A percentile compares a stretch with the other conserved stretches of the same genome.
Conservation (phyloP, 768 basidiomycete species). For the Hypholoma sublateritium region DNA sequence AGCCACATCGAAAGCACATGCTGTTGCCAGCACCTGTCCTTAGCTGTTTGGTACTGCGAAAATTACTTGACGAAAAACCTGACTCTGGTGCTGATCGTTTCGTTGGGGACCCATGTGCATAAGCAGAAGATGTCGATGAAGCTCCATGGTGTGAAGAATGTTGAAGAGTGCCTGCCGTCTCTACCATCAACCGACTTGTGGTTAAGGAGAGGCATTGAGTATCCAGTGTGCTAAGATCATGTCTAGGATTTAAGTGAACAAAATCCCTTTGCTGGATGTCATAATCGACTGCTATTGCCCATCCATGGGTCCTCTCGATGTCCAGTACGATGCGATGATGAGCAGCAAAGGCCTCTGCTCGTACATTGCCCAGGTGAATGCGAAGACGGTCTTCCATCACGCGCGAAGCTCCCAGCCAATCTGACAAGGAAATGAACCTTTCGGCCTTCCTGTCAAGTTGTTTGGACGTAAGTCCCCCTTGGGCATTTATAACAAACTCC, state of each 20-base stretch:
- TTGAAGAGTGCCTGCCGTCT: too few relatives aligned
- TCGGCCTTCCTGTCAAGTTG: slow-evolving; percentile 19
- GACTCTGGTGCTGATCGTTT: too few relatives aligned
- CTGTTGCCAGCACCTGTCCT: too few relatives aligned
- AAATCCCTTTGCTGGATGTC: slow-evolving; percentile 22
- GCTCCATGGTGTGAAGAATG: too few relatives aligned
- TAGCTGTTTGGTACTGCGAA: too few relatives aligned
- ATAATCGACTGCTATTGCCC: slow-evolving; percentile 18
- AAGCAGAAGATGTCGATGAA: too few relatives aligned
- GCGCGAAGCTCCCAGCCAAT: slow-evolving; percentile 8
- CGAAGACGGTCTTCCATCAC: slow-evolving; percentile 9
- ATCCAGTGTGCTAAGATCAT: slow-evolving; percentile 13
- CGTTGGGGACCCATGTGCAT: too few relatives aligned
- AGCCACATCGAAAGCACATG: too few relatives aligned
- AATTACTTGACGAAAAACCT: too few relatives aligned
- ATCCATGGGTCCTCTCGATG: too few relatives aligned
- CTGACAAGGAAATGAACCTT: slow-evolving; percentile 14
- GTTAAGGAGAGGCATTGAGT: too few relatives aligned
- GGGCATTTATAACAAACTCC: slow-evolving; percentile 6
- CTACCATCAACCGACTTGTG: too few relatives aligned
- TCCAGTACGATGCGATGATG: slow-evolving; percentile 13
- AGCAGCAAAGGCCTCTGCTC: slow-evolving; percentile 9
- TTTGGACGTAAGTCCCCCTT: background rate
- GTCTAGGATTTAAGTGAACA: slow-evolving; percentile 6
- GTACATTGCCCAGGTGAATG: slow-evolving; percentile 10